These are phyloP conservation scores for Malus hybrid DNA, from an alignment of 331 rosid genomes.

Conservation along the genomic window DNA sequence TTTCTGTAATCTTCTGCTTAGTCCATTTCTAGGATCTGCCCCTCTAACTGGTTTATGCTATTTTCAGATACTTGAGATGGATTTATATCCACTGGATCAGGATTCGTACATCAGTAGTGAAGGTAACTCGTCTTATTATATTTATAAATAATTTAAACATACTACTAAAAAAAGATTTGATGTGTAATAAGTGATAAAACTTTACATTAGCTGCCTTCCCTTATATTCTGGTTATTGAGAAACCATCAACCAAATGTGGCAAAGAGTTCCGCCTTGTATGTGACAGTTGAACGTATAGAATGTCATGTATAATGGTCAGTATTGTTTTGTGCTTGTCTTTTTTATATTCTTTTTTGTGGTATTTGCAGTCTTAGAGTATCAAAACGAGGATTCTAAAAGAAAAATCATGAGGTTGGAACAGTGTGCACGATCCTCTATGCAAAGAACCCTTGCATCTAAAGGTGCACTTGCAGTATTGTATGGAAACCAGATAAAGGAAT, in stretches of 20 bases:
- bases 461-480: constrained; percentile 67
- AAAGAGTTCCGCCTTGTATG: background rate
- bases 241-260: background rate
- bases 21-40: constrained; percentile 5
- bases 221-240: background rate
- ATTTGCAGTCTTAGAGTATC: constrained; percentile 44
- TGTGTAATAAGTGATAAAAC: background rate
- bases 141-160: too few relatives aligned
- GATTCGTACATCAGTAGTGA: constrained; percentile 36
- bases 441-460: constrained; percentile 51
- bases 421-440: constrained; percentile 42
- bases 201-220: background rate
- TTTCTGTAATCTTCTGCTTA: background rate
- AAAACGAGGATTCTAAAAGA: constrained; percentile 48
- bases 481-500: constrained; percentile 57
- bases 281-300: background rate
- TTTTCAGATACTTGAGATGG: constrained; percentile 85
- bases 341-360: background rate
- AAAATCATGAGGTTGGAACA: constrained; percentile 79
- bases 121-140: constrained; percentile 41
- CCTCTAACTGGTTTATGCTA: constrained; percentile 15
- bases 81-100: constrained; percentile 56
- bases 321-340: constrained; percentile 1
- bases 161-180: too few relatives aligned
- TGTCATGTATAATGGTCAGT: background rate